A percentile compares a stretch with the other conserved stretches of the same genome.
These are phyloP conservation scores for Mentha longifolia DNA, from an alignment of 257 asterid genomes.

Conservation along the genomic window DNA sequence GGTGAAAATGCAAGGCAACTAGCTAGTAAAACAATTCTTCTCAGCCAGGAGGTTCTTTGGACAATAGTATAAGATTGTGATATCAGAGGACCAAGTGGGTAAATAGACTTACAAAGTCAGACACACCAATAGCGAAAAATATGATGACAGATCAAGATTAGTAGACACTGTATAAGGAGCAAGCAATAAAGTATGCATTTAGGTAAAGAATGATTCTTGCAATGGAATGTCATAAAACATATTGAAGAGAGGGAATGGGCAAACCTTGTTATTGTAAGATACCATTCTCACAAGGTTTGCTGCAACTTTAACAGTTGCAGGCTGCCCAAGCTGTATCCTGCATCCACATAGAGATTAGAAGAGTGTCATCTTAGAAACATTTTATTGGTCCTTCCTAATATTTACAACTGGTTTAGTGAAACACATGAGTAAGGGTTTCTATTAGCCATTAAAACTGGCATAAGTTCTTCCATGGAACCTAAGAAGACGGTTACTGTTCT, in stretches of 20 bases:
- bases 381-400: conserved; percentile 1
- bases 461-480: not conserved
- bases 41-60: not conserved
- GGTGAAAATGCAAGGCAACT: not conserved
- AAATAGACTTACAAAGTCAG: not conserved
- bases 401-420: not conserved
- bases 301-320: conserved; percentile 88
- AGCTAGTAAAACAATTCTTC: conserved; percentile 13
- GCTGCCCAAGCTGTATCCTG: conserved; percentile 94
- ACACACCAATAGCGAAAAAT: not conserved
- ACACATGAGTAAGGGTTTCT: too few species aligned
- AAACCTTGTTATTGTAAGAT: conserved; percentile 86
- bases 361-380: not conserved
- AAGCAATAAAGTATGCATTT: not conserved
- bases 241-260: conserved; percentile 12
- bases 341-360: conserved; percentile 37
- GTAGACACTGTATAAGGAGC: not conserved
- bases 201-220: not conserved
- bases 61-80: not conserved
- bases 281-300: conserved; percentile 75
- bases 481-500: not conserved
- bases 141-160: not conserved
- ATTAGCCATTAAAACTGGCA: conserved; percentile 3
- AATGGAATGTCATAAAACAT: conserved; percentile 9
- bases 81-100: not conserved